phyloP scores from a whole-genome alignment of 1,139 yeast genomes.

The Saccharomyces hybrid region DNA sequence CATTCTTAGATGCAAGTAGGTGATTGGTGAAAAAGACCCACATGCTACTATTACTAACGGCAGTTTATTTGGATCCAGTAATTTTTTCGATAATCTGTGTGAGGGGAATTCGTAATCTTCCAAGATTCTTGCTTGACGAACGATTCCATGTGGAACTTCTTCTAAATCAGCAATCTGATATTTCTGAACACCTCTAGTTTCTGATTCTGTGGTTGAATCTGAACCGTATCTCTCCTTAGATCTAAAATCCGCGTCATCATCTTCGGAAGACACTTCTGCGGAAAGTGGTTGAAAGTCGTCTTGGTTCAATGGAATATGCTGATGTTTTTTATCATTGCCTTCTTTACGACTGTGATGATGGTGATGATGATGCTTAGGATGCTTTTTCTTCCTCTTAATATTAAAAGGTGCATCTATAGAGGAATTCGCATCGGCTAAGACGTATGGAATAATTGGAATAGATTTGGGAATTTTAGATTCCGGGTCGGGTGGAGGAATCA shows the following conservation, averaged over 20 bases:
- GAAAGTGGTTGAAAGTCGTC: slow-evolving; percentile 41
- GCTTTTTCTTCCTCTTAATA: slow-evolving; percentile 1
- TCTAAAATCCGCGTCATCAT: slow-evolving; percentile 13
- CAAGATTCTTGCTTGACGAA: slow-evolving; percentile 69
- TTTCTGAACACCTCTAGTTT: slow-evolving; percentile 42
- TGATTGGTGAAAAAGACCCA: slow-evolving; percentile 93
- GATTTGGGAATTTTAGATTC: slow-evolving; percentile 65
- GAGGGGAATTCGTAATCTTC: slow-evolving; percentile 72
- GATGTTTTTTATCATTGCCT: slow-evolving; percentile 7
- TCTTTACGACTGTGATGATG: neutral
- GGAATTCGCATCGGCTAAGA: slow-evolving; percentile 64
- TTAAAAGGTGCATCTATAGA: slow-evolving; percentile 64
- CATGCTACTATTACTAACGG: slow-evolving; percentile 95
- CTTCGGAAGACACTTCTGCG: slow-evolving; percentile 35
- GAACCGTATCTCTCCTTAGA: slow-evolving; percentile 4
- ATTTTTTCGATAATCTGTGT: slow-evolving; percentile 66
- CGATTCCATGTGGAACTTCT: slow-evolving; percentile 91
- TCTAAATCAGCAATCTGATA: slow-evolving; percentile 86
- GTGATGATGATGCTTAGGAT: neutral
- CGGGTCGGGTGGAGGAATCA: slow-evolving; percentile 63
- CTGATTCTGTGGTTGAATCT: slow-evolving; percentile 3
- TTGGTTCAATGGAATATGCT: slow-evolving; percentile 37
- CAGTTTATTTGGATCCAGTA: slow-evolving; percentile 68
- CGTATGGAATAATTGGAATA: slow-evolving; percentile 67
- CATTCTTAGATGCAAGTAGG: slow-evolving; percentile 91